Percentiles rank a stretch among this genome's conserved stretches.
Conservation (phyloP, 768 basidiomycete genomes). For the Podaxis carcinomalis region DNA sequence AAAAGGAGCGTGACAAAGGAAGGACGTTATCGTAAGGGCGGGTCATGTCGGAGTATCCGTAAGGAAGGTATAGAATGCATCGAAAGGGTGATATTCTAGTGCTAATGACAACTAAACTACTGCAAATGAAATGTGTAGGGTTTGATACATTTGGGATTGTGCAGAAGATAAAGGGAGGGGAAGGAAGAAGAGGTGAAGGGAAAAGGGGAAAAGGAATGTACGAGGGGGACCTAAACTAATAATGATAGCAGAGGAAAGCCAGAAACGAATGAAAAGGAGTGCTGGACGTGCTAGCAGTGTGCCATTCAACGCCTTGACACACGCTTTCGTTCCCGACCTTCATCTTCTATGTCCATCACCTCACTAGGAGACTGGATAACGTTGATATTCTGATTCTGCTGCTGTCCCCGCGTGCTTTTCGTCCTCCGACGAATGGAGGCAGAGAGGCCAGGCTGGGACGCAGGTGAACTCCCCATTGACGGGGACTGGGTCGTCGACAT, state of each 20-base stretch:
- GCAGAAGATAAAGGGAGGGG: not conserved
- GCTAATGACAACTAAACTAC: conserved; percentile 7
- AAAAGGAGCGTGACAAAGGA: not conserved
- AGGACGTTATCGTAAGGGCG: not conserved
- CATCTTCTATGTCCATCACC: conserved; percentile 77
- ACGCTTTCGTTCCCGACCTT: conserved; percentile 70
- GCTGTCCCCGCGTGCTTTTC: conserved; percentile 37
- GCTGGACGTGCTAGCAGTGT: not conserved
- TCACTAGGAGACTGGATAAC: conserved; percentile 32
- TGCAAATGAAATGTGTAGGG: conserved; percentile 9
- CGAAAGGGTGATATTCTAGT: not conserved
- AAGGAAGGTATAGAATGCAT: not conserved
- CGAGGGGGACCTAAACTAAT: not conserved
- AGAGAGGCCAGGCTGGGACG: conserved; percentile 16
- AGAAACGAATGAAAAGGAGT: not conserved
- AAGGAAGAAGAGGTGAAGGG: not conserved
- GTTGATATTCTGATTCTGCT: conserved; percentile 36
- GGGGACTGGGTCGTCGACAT: conserved; percentile 30
- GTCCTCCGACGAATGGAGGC: conserved; percentile 44
- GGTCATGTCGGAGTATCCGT: not conserved
- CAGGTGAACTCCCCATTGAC: conserved; percentile 18
- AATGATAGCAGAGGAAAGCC: conserved; percentile 6
- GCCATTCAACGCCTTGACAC: conserved; percentile 53
- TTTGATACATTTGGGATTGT: conserved; percentile 6
- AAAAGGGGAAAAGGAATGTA: not conserved